Conservation (phyloP, 192 early-diverging fungal genomes). For the Linnemannia exigua region DNA sequence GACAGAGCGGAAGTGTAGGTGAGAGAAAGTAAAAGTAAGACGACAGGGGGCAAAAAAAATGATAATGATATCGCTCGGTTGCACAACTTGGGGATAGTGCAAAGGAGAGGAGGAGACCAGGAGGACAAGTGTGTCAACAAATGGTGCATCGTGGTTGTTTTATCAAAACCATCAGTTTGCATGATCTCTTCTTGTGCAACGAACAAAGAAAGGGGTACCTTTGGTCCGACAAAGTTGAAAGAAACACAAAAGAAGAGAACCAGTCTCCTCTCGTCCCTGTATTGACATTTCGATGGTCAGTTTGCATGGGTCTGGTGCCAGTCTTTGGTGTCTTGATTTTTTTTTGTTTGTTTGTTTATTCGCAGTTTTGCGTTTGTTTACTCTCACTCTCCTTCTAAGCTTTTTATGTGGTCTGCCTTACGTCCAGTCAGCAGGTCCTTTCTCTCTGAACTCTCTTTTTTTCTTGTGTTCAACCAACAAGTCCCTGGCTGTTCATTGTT, state of each 20-base stretch:
- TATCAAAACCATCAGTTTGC: constrained; percentile 24
- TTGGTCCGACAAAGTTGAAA: not conserved
- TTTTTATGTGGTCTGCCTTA: no score
- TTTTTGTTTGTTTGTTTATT: constrained; percentile 4
- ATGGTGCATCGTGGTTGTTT: not conserved
- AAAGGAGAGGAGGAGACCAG: not conserved
- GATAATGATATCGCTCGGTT: not conserved
- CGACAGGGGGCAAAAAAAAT: no score
- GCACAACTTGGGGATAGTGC: not conserved
- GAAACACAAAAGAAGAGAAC: not conserved
- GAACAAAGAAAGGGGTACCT: not conserved
- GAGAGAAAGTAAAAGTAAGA: not conserved
- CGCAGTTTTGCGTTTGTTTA: not conserved
- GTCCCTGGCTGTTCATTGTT: not conserved
- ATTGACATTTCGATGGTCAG: not conserved
- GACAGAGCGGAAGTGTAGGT: not conserved
- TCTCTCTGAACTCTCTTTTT: not conserved
- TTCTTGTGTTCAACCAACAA: not conserved
- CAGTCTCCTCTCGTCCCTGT: not conserved
- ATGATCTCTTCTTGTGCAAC: constrained; percentile 18
- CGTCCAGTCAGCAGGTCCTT: not conserved
- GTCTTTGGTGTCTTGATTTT: not conserved
- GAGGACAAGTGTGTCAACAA: not conserved
- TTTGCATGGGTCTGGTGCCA: not conserved
- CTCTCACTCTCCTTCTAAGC: no score